phyloP scores from a whole-genome alignment of 495 filamentous ascomycete genomes.

The Penicillium odoratum region DNA sequence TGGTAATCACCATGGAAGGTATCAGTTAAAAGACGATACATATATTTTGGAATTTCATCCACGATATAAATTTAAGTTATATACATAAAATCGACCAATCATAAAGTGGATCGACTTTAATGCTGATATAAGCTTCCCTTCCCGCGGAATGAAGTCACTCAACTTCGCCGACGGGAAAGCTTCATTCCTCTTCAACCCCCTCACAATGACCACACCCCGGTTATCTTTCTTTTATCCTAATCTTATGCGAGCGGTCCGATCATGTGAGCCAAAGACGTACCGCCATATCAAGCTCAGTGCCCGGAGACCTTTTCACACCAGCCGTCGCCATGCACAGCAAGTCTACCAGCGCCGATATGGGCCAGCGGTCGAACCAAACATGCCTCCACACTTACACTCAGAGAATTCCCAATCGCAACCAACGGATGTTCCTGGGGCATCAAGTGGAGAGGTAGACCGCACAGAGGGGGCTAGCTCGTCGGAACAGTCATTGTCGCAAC shows the following conservation, averaged over 20 bases:
- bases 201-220: slow-evolving; percentile 63
- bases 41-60: too few relatives aligned
- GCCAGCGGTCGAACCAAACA: slow-evolving; percentile 47
- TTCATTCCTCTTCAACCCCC: slow-evolving; percentile 17
- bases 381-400: slow-evolving; percentile 37
- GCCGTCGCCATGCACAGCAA: slow-evolving; percentile 40
- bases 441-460: slow-evolving; percentile 13
- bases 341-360: slow-evolving; percentile 53
- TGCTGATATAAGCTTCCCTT: slow-evolving; percentile 9
- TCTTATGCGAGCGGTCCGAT: slow-evolving; percentile 50
- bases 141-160: slow-evolving; percentile 37
- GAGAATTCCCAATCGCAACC: slow-evolving; percentile 22
- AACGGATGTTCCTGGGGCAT: slow-evolving; percentile 2
- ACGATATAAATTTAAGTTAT: too few relatives aligned
- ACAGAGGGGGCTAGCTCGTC: slow-evolving; percentile 15
- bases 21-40: too few relatives aligned
- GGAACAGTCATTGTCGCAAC: slow-evolving; percentile 13
- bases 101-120: too few relatives aligned
- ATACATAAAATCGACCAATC: too few relatives aligned
- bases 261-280: slow-evolving; percentile 38
- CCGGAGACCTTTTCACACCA: slow-evolving; percentile 39
- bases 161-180: slow-evolving; percentile 25
- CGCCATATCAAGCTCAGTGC: slow-evolving; percentile 27
- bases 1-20: too few relatives aligned
- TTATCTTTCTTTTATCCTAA: slow-evolving; percentile 77